Conservation (phyloP, 2,329 filamentous ascomycete genomes). For the Hypoxylon sp. region DNA sequence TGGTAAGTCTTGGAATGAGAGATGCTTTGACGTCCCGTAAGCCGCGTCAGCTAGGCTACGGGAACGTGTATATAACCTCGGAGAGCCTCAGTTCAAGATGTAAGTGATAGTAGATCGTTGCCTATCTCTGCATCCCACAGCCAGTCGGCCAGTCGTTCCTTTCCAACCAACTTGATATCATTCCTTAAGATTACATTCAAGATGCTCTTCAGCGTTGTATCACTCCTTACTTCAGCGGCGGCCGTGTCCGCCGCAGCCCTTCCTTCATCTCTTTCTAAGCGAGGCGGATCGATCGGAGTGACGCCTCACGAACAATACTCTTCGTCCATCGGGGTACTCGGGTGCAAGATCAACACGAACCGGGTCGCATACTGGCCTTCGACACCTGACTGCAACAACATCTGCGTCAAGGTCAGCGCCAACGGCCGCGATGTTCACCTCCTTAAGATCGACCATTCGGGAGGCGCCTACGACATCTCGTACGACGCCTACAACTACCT, state of each 20-base stretch:
- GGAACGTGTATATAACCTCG: constrained; percentile 21
- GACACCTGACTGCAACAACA: constrained; percentile 66
- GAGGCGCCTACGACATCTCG: constrained; percentile 70
- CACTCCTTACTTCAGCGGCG: constrained; percentile 37
- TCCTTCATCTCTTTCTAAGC: constrained; percentile 20
- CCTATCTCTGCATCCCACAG: constrained; percentile 19
- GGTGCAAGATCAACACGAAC: constrained; percentile 74
- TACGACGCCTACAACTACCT: constrained; percentile 76
- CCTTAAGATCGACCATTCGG: constrained; percentile 69
- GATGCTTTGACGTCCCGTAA: neutral
- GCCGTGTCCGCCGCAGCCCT: constrained; percentile 39
- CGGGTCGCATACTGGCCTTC: constrained; percentile 74
- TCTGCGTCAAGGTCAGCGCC: constrained; percentile 69
- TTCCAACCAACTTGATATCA: constrained; percentile 8
- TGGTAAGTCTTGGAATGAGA: constrained; percentile 1
- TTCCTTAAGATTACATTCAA: constrained; percentile 9
- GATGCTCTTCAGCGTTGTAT: constrained; percentile 41
- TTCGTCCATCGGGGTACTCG: constrained; percentile 71
- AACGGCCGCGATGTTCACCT: constrained; percentile 68
- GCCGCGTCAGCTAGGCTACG: neutral
- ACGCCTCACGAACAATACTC: constrained; percentile 72
- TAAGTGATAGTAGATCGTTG: constrained; percentile 13
- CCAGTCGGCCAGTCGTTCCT: constrained; percentile 29
- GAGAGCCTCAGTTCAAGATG: constrained; percentile 8
- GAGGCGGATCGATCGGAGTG: constrained; percentile 51